Conservation (phyloP, 1,139 yeast species). For the Magnusiomyces fungicola region DNA sequence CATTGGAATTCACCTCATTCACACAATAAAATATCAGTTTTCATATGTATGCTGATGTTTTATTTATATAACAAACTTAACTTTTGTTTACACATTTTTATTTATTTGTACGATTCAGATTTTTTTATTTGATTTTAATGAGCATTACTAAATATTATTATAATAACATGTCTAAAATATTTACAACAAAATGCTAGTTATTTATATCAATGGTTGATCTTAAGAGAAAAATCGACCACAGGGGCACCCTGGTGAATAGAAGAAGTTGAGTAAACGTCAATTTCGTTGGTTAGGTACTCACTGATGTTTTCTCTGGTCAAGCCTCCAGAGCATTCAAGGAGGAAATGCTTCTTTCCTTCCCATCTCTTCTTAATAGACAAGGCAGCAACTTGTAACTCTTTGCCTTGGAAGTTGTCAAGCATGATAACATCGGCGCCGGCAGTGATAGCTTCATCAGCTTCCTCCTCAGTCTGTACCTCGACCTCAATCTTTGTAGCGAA, state of each 20-base stretch:
- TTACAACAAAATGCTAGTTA: too few relatives aligned
- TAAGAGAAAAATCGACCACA: constrained; percentile 75
- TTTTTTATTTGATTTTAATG: too few relatives aligned
- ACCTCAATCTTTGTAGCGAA: constrained; percentile 89
- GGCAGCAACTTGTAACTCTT: constrained; percentile 61
- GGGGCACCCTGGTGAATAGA: constrained; percentile 89
- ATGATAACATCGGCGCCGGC: constrained; percentile 96
- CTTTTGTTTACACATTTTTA: too few relatives aligned
- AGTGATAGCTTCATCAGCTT: constrained; percentile 83
- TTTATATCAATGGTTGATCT: constrained; percentile 53
- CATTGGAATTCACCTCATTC: constrained; percentile 11
- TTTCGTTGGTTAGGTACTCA: constrained; percentile 62
- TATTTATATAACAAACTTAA: too few relatives aligned
- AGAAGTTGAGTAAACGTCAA: constrained; percentile 86
- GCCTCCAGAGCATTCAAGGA: constrained; percentile 91
- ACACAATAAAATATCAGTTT: constrained; percentile 7
- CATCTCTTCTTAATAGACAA: constrained; percentile 51
- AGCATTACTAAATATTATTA: background rate
- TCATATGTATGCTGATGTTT: too few relatives aligned
- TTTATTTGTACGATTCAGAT: too few relatives aligned
- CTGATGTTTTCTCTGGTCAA: constrained; percentile 61
- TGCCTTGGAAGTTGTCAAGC: constrained; percentile 83
- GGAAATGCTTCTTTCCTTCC: constrained; percentile 41
- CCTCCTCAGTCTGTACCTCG: constrained; percentile 75
- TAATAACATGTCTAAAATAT: too few relatives aligned